Evolutionary conservation across 495 filamentous ascomycete genomes (phyloP).

Genomic region (Haplographium delicatum): DNA sequence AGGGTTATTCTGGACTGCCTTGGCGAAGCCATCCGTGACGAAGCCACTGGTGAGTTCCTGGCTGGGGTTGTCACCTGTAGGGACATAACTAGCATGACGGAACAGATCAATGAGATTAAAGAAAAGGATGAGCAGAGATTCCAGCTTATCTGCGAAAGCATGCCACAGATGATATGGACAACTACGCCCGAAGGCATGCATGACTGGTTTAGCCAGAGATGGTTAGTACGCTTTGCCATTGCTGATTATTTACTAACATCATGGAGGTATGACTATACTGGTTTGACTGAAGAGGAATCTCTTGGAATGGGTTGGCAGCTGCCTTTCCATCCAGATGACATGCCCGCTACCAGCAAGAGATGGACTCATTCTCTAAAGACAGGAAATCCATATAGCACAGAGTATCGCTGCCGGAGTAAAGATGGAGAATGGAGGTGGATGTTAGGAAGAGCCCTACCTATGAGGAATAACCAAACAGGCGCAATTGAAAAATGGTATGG

Average conservation of each 20-base stretch:
- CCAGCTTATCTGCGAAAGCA: slow-evolving; percentile 61
- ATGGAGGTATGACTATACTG: slow-evolving; percentile 58
- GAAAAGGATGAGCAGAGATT: slow-evolving; percentile 61
- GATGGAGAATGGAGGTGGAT: slow-evolving; percentile 69
- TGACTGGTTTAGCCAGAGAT: slow-evolving; percentile 63
- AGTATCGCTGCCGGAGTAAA: slow-evolving; percentile 59
- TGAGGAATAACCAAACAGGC: slow-evolving; percentile 53
- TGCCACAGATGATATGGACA: slow-evolving; percentile 69
- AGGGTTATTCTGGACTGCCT: slow-evolving; percentile 51
- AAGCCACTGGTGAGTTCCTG: slow-evolving; percentile 58
- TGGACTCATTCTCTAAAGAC: slow-evolving; percentile 57
- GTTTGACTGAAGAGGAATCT: slow-evolving; percentile 48
- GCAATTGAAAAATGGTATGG: slow-evolving; percentile 70
- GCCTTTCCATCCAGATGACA: slow-evolving; percentile 52
- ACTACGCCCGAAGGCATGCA: slow-evolving; percentile 50
- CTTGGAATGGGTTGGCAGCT: slow-evolving; percentile 35
- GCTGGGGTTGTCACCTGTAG: slow-evolving; percentile 59
- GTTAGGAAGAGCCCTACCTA: slow-evolving; percentile 57
- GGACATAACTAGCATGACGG: slow-evolving; percentile 56
- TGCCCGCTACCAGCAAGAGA: slow-evolving; percentile 38
- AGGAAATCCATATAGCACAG: slow-evolving; percentile 57
- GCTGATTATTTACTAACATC: neutral
- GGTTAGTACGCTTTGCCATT: slow-evolving; percentile 29
- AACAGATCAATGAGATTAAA: slow-evolving; percentile 55
- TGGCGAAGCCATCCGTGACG: slow-evolving; percentile 54